phyloP scores from a whole-genome alignment of 2,329 filamentous ascomycete genomes.

The Arthrinium phaeospermum region DNA sequence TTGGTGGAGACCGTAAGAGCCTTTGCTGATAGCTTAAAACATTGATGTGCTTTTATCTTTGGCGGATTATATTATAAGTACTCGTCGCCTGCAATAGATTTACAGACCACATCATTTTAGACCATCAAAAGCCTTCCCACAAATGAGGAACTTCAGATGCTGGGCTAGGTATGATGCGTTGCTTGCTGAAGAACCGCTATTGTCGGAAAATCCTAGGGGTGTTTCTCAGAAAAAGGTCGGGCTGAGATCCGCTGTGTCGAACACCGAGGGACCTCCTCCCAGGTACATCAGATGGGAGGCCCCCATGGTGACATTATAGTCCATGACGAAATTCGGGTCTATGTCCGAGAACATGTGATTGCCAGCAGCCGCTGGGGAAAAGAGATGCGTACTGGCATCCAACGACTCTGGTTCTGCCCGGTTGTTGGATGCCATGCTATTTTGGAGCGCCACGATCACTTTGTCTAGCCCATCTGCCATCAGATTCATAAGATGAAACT shows the following conservation, averaged over 20 bases:
- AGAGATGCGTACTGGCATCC: background rate
- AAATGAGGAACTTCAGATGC: too few relatives aligned
- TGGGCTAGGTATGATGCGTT: background rate
- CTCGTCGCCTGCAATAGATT: background rate
- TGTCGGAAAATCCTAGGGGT: background rate
- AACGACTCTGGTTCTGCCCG: constrained; percentile 19
- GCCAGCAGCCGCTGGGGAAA: background rate
- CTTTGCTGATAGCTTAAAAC: constrained; percentile 20
- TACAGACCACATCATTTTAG: background rate
- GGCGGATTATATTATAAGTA: background rate
- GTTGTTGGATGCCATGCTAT: background rate
- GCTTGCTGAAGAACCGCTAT: background rate
- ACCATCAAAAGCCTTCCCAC: background rate
- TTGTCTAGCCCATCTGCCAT: constrained; percentile 54
- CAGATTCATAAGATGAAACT: constrained; percentile 51
- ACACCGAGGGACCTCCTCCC: constrained; percentile 18
- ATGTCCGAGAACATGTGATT: constrained; percentile 21
- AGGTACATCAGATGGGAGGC: constrained; percentile 27
- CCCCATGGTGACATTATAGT: constrained; percentile 25
- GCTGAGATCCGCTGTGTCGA: constrained; percentile 27
- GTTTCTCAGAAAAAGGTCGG: constrained; percentile 24
- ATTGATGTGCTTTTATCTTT: background rate
- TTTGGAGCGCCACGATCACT: constrained; percentile 34
- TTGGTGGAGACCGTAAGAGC: constrained; percentile 40
- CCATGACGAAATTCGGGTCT: constrained; percentile 24